These are phyloP conservation scores for Petasospora fabianii DNA, from an alignment of 1,139 yeast species.

Conservation along the genomic window DNA sequence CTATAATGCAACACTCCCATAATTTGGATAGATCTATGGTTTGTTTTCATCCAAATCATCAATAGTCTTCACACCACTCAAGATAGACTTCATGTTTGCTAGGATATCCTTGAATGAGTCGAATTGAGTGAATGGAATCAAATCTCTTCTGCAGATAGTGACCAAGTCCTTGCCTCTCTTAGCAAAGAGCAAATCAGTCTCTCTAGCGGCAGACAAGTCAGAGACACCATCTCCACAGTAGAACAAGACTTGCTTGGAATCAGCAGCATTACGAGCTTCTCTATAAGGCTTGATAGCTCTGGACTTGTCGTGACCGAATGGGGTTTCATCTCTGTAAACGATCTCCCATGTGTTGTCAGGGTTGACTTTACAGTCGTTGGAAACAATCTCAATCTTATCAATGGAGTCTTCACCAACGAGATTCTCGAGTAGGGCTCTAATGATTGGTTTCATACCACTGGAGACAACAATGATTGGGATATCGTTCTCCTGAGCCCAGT, in stretches of 20 bases:
- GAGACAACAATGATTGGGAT: constrained; percentile 82
- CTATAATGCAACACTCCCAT: too few species aligned
- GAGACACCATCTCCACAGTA: constrained; percentile 98
- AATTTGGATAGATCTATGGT: constrained; percentile 4
- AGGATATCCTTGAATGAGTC: constrained; percentile 72
- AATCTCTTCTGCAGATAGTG: constrained; percentile 73
- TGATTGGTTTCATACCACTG: constrained; percentile 91
- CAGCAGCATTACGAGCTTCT: constrained; percentile 37
- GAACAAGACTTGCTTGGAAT: constrained; percentile 49
- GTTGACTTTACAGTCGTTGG: constrained; percentile 68
- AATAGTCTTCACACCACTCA: constrained; percentile 42
- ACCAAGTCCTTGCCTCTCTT: constrained; percentile 89
- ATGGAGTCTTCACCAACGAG: constrained; percentile 78
- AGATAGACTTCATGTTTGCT: constrained; percentile 44
- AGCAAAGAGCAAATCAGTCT: constrained; percentile 90
- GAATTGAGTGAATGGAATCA: constrained; percentile 83
- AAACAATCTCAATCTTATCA: constrained; percentile 69
- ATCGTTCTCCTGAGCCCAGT: constrained; percentile 67
- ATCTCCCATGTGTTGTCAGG: constrained; percentile 73
- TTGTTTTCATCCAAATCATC: constrained; percentile 37
- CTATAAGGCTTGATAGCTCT: constrained; percentile 69
- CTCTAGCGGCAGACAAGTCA: constrained; percentile 91
- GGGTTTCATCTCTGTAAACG: constrained; percentile 76
- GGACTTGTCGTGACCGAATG: constrained; percentile 94
- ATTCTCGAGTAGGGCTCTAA: constrained; percentile 66